Conservation (phyloP, 225 moss, liverwort and hornwort genomes). For the Anthoceros angustus region DNA sequence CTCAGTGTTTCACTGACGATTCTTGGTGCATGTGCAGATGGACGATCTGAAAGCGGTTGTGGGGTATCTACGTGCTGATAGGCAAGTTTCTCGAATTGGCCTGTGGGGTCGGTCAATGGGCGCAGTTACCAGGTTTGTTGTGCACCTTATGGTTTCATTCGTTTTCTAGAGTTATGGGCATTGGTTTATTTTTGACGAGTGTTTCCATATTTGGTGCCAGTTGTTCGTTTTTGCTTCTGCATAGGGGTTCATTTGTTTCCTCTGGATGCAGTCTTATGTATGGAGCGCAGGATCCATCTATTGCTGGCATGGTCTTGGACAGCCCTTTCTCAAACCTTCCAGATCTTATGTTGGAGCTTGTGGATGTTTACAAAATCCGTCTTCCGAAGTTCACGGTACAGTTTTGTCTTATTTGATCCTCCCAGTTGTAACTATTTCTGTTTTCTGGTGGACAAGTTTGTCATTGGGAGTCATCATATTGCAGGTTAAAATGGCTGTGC, state of each 20-base stretch:
- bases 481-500: conserved; percentile 98
- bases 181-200: neutral
- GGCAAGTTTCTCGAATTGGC: conserved; percentile 70
- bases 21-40: conserved; percentile 22
- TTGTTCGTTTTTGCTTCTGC: conserved; percentile 8
- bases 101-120: conserved; percentile 97
- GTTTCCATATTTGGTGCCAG: neutral
- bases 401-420: neutral
- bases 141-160: neutral
- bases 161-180: neutral
- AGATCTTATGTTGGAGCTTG: conserved; percentile 99
- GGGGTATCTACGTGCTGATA: conserved; percentile 48
- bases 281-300: conserved; percentile 91
- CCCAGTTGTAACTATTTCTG: neutral
- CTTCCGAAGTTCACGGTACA: conserved; percentile 97
- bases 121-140: conserved; percentile 63
- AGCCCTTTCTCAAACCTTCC: conserved; percentile 96
- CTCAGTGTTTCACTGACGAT: neutral
- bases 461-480: neutral
- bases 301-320: conserved; percentile 95
- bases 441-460: neutral
- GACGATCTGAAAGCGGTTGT: conserved; percentile 76
- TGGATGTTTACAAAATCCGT: conserved; percentile 96
- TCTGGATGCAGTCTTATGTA: conserved; percentile 63
- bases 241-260: neutral